Evolutionary conservation across 1,284 basidiomycete genomes (phyloP).

Genomic region (Rhizoctonia solani): DNA sequence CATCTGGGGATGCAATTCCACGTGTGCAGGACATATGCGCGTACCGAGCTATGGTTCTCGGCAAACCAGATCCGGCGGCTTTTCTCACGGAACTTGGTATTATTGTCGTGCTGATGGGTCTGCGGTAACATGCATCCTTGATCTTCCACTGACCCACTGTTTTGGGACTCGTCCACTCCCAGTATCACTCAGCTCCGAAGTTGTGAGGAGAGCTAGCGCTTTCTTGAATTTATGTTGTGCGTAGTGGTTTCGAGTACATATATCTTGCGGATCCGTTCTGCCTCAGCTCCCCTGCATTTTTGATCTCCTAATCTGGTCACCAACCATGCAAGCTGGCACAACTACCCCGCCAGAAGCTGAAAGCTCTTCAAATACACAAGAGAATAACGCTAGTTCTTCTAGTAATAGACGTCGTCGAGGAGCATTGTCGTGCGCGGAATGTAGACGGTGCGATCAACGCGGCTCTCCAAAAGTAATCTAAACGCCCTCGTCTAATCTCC

Average conservation of each 20-base stretch:
- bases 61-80: conserved; percentile 34
- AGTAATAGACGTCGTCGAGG: conserved; percentile 43
- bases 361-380: conserved; percentile 25
- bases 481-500: conserved; percentile 23
- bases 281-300: conserved; percentile 33
- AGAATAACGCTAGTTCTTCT: conserved; percentile 19
- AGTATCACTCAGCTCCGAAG: conserved; percentile 29
- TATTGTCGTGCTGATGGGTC: conserved; percentile 27
- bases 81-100: conserved; percentile 35
- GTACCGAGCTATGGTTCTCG: conserved; percentile 26
- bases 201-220: conserved; percentile 31
- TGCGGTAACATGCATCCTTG: conserved; percentile 34
- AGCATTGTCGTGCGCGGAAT: conserved; percentile 73
- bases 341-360: conserved; percentile 13
- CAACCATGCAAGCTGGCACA: conserved; percentile 13
- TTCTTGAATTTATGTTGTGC: conserved; percentile 34
- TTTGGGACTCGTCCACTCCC: conserved; percentile 14
- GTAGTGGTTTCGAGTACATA: conserved; percentile 34
- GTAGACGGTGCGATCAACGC: conserved; percentile 54
- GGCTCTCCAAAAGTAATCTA: conserved; percentile 7
- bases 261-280: conserved; percentile 31
- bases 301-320: conserved; percentile 17
- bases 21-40: conserved; percentile 18
- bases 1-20: conserved; percentile 22
- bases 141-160: conserved; percentile 22